Evolutionary conservation across 2,329 filamentous ascomycete species (phyloP), one percentile per base, ranked within the genome.

Genomic region (Leptographium procerum): DNA sequence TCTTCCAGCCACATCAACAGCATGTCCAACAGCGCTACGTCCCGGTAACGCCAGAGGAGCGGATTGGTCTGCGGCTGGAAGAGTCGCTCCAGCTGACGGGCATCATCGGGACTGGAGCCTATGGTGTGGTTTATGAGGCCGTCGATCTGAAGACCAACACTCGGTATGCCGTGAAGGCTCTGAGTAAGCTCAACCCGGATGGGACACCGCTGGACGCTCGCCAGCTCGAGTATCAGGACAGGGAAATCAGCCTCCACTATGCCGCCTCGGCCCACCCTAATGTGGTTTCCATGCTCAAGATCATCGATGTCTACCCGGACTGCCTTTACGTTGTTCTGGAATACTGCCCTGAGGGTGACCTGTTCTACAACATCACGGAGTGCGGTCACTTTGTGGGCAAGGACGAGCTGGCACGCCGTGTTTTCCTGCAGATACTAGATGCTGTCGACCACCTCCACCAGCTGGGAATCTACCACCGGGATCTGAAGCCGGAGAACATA

Each of bases 401-500:
- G 76, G 92, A 97, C 76, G 81, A 84, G 67, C 81, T 96, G 70
- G 88, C 88, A 78, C 90, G 87, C 76, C 83, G 83, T 65, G 87
- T 91, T 59, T 97, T 97, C 72, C 83, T 97, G 63, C 94, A 99
- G 74, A 89, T 99, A 68, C 75, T 99, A 80, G 89, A 96, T 79
- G 94, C 94, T 72, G 92, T 97, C 64, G 88, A 94, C 70, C 89
- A 91, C 75, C 97, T 94, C 81, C 94, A 99, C 74, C 84, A 83
- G 65, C 77, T 91, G 68, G 91, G 91, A 68, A 95, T 99, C 70
- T 99, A 95, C 79, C 94, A 99, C 74, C 82, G 94, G 73, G 94
- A 99, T 72, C 79, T 99, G 62, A 99, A 99, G 80, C 94, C 94
- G 60, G 94, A 99, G 78, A 99, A 99, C 73, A 90, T 99, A 65